Percentiles rank a stretch among this genome's conserved stretches.
Conservation (phyloP, 2,329 filamentous ascomycete genomes). For the Lecanicillium sp. region DNA sequence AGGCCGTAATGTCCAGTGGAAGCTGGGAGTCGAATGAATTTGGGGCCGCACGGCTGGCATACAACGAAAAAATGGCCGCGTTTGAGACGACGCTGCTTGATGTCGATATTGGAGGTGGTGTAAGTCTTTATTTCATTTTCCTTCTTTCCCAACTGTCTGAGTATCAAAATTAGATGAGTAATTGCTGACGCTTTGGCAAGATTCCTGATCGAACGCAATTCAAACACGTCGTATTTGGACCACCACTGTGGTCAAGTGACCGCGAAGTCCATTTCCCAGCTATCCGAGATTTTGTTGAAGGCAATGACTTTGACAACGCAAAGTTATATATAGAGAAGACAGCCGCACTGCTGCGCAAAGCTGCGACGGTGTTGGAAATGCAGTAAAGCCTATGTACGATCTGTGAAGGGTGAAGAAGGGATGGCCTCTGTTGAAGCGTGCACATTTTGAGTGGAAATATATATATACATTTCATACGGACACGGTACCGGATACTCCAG, state of each 20-base stretch:
- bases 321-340: slow-evolving; percentile 59
- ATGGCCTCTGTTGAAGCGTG: neutral
- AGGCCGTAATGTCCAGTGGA: slow-evolving; percentile 57
- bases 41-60: slow-evolving; percentile 58
- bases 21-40: slow-evolving; percentile 69
- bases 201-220: slow-evolving; percentile 84
- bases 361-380: slow-evolving; percentile 25
- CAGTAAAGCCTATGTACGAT: neutral
- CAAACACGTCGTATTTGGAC: slow-evolving; percentile 87
- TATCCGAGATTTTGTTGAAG: slow-evolving; percentile 62
- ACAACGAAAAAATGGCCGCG: slow-evolving; percentile 69
- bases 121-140: slow-evolving; percentile 40
- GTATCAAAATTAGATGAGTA: slow-evolving; percentile 9
- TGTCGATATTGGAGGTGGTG: slow-evolving; percentile 59
- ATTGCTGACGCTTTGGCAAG: slow-evolving; percentile 28
- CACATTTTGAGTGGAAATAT: too few species aligned
- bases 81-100: slow-evolving; percentile 85
- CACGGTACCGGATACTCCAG: too few species aligned
- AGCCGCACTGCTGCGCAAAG: slow-evolving; percentile 50
- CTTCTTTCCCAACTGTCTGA: neutral
- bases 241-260: slow-evolving; percentile 65
- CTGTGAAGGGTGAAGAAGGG: neutral
- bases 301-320: slow-evolving; percentile 55
- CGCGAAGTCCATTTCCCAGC: slow-evolving; percentile 64
- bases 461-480: too few species aligned